Percentiles rank a stretch among this genome's conserved stretches.
Conservation (phyloP, 768 basidiomycete species). For the Panus rudis region DNA sequence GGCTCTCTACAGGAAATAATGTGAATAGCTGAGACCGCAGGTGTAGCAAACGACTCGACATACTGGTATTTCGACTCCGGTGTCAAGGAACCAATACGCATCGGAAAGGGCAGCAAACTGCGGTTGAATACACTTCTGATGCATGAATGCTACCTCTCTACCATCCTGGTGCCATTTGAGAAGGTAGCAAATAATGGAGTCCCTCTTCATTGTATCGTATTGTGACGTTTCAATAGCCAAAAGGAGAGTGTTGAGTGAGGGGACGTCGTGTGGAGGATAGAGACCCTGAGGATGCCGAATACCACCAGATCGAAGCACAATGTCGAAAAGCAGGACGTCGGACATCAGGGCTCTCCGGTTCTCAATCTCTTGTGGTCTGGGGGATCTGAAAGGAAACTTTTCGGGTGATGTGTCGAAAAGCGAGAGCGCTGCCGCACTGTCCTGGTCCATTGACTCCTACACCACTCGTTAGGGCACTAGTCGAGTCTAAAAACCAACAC, state of each 20-base stretch:
- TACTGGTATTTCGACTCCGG: conserved; percentile 58
- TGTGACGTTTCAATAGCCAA: conserved; percentile 50
- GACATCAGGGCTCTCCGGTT: conserved; percentile 53
- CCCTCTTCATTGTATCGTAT: conserved; percentile 74
- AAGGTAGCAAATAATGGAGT: conserved; percentile 74
- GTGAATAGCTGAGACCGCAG: neutral
- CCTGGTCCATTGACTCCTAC: too few relatives aligned
- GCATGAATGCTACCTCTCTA: conserved; percentile 43
- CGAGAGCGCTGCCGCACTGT: too few relatives aligned
- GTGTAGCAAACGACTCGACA: conserved; percentile 22
- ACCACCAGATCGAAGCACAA: conserved; percentile 59
- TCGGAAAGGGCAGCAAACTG: conserved; percentile 73
- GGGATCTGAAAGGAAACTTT: conserved; percentile 54
- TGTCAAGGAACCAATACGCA: conserved; percentile 81
- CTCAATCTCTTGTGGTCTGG: conserved; percentile 50
- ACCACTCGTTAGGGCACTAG: too few relatives aligned
- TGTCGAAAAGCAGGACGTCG: conserved; percentile 67
- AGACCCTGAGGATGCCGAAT: conserved; percentile 48
- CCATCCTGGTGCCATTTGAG: conserved; percentile 74
- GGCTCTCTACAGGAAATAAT: conserved; percentile 41
- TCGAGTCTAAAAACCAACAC: too few relatives aligned
- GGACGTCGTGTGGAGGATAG: conserved; percentile 60
- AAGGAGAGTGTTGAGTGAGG: conserved; percentile 49
- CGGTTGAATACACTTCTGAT: conserved; percentile 59
- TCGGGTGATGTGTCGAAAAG: conserved; percentile 46